Percentiles rank a stretch among this genome's conserved stretches.
Conservation (phyloP, 2,329 filamentous ascomycete genomes). For the Phyllosticta citriasiana region DNA sequence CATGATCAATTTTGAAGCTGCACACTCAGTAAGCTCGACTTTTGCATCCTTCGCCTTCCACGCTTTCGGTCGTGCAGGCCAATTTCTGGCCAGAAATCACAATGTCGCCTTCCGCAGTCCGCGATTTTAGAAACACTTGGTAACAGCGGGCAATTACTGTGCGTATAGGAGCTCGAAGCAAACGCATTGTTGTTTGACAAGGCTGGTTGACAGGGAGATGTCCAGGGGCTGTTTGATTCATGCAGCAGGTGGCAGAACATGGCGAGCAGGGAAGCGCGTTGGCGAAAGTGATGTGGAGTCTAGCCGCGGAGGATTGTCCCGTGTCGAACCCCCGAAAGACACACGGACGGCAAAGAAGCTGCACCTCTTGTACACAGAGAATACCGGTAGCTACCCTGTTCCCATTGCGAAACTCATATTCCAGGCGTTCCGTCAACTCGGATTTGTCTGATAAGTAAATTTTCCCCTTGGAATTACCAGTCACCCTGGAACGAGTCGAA, state of each 20-base stretch:
- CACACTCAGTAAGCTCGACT: not conserved
- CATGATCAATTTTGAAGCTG: not conserved
- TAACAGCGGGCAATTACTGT: not conserved
- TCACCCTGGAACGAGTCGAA: not conserved
- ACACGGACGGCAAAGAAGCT: not conserved
- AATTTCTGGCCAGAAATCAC: not conserved
- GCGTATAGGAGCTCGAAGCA: not conserved
- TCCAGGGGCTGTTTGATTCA: not conserved
- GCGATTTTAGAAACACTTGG: fast-evolving
- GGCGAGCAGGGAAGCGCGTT: not conserved
- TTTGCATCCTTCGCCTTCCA: not conserved
- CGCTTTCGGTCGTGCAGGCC: not conserved
- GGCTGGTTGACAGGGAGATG: not conserved
- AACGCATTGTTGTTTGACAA: not conserved
- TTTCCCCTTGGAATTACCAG: not conserved
- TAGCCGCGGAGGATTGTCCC: not conserved
- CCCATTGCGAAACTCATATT: not conserved
- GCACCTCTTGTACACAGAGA: not conserved
- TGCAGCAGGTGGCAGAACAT: not conserved
- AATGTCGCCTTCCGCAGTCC: not conserved
- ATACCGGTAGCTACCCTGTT: not conserved
- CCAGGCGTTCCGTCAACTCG: not conserved
- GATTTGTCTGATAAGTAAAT: not conserved
- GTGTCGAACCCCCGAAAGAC: not conserved
- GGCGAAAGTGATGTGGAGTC: not conserved